Evolutionary conservation across 2,329 filamentous ascomycete genomes (phyloP), one percentile per base, ranked within the genome.

Genomic region (Didymella pinodella): DNA sequence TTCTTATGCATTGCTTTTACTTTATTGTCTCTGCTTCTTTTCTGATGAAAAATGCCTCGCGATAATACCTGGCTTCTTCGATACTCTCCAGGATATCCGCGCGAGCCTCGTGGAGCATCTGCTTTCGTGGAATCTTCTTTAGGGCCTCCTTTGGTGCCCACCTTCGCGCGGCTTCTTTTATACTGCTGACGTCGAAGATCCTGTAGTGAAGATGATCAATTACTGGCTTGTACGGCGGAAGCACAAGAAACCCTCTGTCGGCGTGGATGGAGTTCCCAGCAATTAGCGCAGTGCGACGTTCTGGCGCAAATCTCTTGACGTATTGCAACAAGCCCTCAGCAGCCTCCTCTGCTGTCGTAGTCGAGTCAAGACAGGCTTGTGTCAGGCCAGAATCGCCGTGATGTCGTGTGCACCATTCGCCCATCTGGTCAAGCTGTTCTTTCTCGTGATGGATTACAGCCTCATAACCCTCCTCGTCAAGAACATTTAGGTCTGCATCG

Each of bases 61-160:
- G 87, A 77, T 97, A 98, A 75, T 90, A 97, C 70, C 82, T 87
- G 54, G 94, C 94, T 81, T 99, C 95, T 55, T 86, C 89, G 63
- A 99, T 97, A 78, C 94, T 98, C 81, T 99, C 95, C 61, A 97
- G 77, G 57, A 99, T 97, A 77, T 99, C 95, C 54, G 92, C 88
- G 68, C 85, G 88, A 0, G 95, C 95, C 77, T 94, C 87, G 80
- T 99, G 95, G 50, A 88, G 80, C 36, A 86, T 87, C 73, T 85
- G 85, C 82, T 98, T 98, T 62, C 73, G 77, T 12, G 94, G 93
- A 28, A 86, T 87, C 44, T 82, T 81, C 54, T 81, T 80, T 61
- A 90, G 72, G 8, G 91, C 75, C 7, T 85, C 82, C n/a, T 81
- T 75, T 1, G 84, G 83, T 43, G 87, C 88, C 94, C 95, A 99